These are phyloP conservation scores for Alloascoidea africana DNA, from an alignment of 805 yeast genomes.

Conservation along the genomic window DNA sequence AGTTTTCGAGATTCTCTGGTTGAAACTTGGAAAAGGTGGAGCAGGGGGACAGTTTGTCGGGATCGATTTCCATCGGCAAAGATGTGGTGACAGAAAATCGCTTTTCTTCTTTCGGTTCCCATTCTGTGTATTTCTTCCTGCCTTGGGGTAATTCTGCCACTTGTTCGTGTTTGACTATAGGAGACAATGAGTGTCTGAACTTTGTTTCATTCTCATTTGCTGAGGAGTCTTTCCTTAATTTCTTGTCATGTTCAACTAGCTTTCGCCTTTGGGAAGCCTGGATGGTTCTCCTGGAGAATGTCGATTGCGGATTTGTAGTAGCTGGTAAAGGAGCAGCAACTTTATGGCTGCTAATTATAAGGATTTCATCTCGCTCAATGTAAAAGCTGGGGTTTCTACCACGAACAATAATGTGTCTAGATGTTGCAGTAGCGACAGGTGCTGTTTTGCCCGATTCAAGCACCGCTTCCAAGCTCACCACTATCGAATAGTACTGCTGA, in stretches of 20 bases:
- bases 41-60: not conserved
- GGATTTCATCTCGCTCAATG: slow-evolving; percentile 32
- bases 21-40: not conserved
- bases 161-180: not conserved
- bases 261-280: not conserved
- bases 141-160: not conserved
- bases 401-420: slow-evolving; percentile 37
- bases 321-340: not conserved
- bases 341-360: slow-evolving; percentile 16
- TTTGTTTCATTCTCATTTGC: not conserved
- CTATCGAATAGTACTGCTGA: slow-evolving; percentile 10
- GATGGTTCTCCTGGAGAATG: not conserved
- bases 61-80: not conserved
- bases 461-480: slow-evolving; percentile 11
- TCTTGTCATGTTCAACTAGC: too few relatives aligned
- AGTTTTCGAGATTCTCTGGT: not conserved
- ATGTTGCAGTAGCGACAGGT: slow-evolving; percentile 10
- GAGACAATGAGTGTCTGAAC: not conserved
- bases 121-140: not conserved
- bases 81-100: not conserved
- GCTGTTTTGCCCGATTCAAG: slow-evolving; percentile 12
- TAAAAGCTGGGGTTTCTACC: slow-evolving; percentile 50
- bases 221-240: not conserved
- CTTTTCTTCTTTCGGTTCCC: not conserved
- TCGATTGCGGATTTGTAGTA: not conserved